Base-by-base conservation (phyloP, 169 alveolate genomes). In the Plasmodium relictum region DNA sequence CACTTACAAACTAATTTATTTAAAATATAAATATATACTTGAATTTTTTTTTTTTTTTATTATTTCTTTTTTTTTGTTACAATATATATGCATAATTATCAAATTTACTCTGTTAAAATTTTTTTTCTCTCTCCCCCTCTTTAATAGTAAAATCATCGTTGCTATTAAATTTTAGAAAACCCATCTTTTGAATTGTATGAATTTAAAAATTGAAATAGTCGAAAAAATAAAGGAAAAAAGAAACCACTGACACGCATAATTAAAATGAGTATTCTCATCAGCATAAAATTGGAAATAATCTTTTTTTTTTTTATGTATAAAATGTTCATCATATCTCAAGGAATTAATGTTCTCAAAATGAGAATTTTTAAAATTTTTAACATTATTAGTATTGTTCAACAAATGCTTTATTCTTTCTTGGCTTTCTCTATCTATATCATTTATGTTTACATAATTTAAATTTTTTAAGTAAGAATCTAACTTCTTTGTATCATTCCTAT, bases 161-260 rank as follows among this genome's bases (percentile, higher is more conserved):
- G 3, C 26, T 9, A 14, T 8, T 24, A 63, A 39, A 26, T 44
- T 20, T 66, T 61, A 80, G 52, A 80, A 80, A 26, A 80, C 65
- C 90, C 90, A 80, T 41, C 31, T 80, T 62, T 80, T 80, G 24
- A 80, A 80, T 68, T 80, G 90, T 26, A 88, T 18, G 31, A 92
- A 58, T 85, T 94, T 94, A 73, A 92, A 94, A 20, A 88, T 69
- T 41, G 94, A 92, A 73, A 94, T 87, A 1, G 89, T 78, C 9
- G 94, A 88, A 58, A 91, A 76, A n/a, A 94, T 86, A 48, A 88
- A 74, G 3, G 95, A 92, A 92, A 92, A 85, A 18, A 93, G 92
- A 88, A 93, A 94, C 98, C 98, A 96, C 93, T 96, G 98, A 72
- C 94, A 88, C 42, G 98, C 98, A 68, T 96, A 96, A 94, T 95